A percentile compares a stretch with the other conserved stretches of the same genome.
Conservation (phyloP, 441 rosid species). For the Erodium trifolium region DNA sequence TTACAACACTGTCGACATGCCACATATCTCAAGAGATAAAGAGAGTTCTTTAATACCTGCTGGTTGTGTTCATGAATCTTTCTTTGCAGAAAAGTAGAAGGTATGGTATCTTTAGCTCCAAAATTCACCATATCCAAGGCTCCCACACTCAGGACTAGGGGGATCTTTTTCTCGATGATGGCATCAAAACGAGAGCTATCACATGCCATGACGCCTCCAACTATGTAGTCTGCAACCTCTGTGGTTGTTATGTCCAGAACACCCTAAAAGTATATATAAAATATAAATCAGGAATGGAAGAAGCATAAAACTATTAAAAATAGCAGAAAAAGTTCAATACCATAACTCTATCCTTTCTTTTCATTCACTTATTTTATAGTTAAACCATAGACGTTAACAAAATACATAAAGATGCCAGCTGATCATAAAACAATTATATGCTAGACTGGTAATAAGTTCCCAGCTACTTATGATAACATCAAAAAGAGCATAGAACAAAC, state of each 20-base stretch:
- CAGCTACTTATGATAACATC: neutral
- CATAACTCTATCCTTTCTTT: neutral
- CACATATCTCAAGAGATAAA: neutral
- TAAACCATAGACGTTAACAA: neutral
- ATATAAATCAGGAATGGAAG: neutral
- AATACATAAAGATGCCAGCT: neutral
- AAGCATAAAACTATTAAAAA: neutral
- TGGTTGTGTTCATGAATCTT: conserved; percentile 72
- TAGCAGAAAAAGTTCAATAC: neutral
- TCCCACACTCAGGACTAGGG: conserved; percentile 78
- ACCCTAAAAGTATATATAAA: conserved; percentile 35
- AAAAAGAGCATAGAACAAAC: neutral
- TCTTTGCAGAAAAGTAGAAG: conserved; percentile 51
- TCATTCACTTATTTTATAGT: neutral
- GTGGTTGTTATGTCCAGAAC: conserved; percentile 84
- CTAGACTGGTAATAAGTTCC: neutral
- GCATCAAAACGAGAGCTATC: conserved; percentile 75
- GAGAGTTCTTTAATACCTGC: conserved; percentile 39
- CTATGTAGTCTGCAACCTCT: conserved; percentile 85
- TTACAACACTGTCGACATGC: neutral
- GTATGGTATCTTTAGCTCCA: conserved; percentile 72
- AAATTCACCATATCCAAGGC: conserved; percentile 95
- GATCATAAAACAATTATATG: neutral
- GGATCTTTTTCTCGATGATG: conserved; percentile 63
- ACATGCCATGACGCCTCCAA: conserved; percentile 95